Evolutionary conservation across 106 monocot species (phyloP), one percentile per base, ranked within the genome.

Genomic region (Acanthochlamys bracteata): DNA sequence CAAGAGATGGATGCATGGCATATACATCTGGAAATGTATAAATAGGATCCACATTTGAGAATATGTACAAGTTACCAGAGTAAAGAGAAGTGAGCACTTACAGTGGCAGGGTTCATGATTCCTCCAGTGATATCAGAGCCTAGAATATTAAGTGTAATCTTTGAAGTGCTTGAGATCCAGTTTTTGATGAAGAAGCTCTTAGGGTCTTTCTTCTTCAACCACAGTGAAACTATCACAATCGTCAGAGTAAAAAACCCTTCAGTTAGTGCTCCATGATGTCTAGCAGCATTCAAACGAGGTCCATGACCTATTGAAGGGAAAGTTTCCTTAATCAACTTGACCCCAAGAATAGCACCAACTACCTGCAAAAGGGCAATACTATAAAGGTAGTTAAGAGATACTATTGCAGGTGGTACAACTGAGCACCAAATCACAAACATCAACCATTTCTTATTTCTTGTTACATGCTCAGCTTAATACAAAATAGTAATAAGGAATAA

Each of bases 21-120:
- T n/a, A n/a, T n/a, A n/a, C n/a, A n/a, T n/a, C n/a, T 58, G 58
- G 10, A 58, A 58, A 23, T 58, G 10, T 58, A 58, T 12, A 58
- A 58, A 24, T 20, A 11, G 13, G 0, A 9, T 11, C 54, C n/a
- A 55, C 23, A 57, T 56, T 25, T 55, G 27, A 7, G 53, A 41
- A 17, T 39, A 55, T 39, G 1, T 42, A 56, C 25, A 57, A 24
- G 43, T 45, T 45, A 45, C 10, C 43, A 45, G 7, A 45, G 7
- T 45, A 45, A 45, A 45, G 43, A 9, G 43, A 13, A 45, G 7
- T 63, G 20, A 65, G 42, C 9, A 75, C 84, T 83, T 83, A 96
- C 95, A 42, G 90, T 87, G 63, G 95, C 95, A 66, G 95, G 95
- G 69, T 96, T 96, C 95, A 96, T 96, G 72, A 90, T 78, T 58